Base-by-base conservation (phyloP, 2,329 filamentous ascomycete genomes). In the Bipolaris bicolor region DNA sequence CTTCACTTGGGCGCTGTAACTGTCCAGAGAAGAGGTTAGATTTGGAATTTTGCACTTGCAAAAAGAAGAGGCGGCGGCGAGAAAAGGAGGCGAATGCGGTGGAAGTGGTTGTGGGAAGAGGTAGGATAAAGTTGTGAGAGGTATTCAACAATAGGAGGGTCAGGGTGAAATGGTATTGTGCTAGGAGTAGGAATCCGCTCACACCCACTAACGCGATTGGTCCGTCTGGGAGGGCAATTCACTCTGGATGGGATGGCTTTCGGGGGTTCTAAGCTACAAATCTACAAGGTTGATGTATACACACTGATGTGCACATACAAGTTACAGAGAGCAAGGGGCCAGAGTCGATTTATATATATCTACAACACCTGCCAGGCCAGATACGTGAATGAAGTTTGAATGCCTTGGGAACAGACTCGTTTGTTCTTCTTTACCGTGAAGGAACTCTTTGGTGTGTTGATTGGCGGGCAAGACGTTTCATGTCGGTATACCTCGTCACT, bases 401-500 rank as follows among this genome's bases (percentile, higher is more conserved):
- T 16, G 24, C 16, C 5, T 36, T 26, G 16, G 18, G n/a, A 33
- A 26, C 40, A 34, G 45, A 48, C 49, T 16, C 11, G 5, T 11
- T 15, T 43, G 20, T 26, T 26, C 43, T 52, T 43, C 29, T 45
- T 49, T 11, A 11, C 15, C 44, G 44, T 57, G 43, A 53, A 48
- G 49, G 9, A 16, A 24, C 26, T 22, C 43, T 53, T 53, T 37
- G 9, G 36, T 52, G 40, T 24, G 24, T 45, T 29, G 22, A 22
- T 53, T 13, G 33, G 16, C 15, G 13, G 20, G 16, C 13, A 18
- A 16, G 20, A 13, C 43, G 13, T 29, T 37, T 26, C 26, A 31
- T 50, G 53, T 31, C 43, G 53, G 53, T 58, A 55, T 29, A 31
- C 56, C 33, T 40, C 3, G 11, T 33, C 36, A 51, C 37, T 47